Percentiles rank a stretch among this genome's conserved stretches.
Conservation (phyloP, 225 moss, liverwort and hornwort species). For the Bryoerythrophyllum caledonicum region DNA sequence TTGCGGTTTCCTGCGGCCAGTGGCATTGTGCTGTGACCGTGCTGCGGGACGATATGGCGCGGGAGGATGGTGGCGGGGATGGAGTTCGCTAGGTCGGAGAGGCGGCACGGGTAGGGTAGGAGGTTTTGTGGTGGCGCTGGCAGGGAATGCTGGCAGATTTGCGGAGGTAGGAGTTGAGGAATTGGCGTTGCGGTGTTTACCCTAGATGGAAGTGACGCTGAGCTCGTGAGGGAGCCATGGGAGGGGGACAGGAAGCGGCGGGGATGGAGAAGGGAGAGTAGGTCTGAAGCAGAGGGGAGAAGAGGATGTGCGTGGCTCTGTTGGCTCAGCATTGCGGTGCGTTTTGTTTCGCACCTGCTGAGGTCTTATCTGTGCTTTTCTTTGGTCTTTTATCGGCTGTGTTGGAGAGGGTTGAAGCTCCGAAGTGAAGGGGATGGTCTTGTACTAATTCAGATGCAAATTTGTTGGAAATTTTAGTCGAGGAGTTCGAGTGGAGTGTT, state of each 20-base stretch:
- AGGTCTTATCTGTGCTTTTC: background rate
- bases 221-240: slow-evolving; percentile 16
- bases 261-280: slow-evolving; percentile 16
- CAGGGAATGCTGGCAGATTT: too few relatives aligned
- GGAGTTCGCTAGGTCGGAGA: background rate
- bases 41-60: background rate
- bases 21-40: too few relatives aligned
- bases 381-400: slow-evolving; percentile 1
- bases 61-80: background rate
- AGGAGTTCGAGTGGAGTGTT: slow-evolving; percentile 14
- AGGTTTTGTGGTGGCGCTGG: too few relatives aligned
- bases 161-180: background rate
- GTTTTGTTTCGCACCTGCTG: slow-evolving; percentile 4
- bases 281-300: too few relatives aligned
- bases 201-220: too few relatives aligned
- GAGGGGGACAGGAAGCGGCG: slow-evolving; percentile 11
- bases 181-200: slow-evolving; percentile 13
- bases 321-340: slow-evolving; percentile 26
- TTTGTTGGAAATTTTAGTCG: background rate
- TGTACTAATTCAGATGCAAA: background rate
- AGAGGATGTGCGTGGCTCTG: too few relatives aligned
- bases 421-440: background rate
- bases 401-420: background rate
- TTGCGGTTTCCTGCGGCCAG: background rate
- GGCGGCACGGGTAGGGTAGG: background rate